Evolutionary conservation across 2,329 filamentous ascomycete genomes (phyloP), one percentile per base, ranked within the genome.

Genomic region (Xylaria sp.): DNA sequence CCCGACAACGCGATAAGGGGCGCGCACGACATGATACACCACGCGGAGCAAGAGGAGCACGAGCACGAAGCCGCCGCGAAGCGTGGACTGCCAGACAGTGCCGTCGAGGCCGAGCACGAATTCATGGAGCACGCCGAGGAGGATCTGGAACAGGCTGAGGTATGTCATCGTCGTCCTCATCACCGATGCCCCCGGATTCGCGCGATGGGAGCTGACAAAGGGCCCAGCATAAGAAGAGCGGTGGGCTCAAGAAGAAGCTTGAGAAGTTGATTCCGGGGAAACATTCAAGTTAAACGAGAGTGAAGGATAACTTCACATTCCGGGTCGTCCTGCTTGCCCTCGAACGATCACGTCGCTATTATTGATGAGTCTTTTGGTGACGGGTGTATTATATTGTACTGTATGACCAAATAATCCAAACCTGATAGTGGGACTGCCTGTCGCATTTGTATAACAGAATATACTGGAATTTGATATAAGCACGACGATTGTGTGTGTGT

Each of bases 1-100:
- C 69, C 76, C 3, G 76, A 78, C 57, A 62, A 64, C 20, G 73
- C 76, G 13, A 65, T 77, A 55, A 39, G 48, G 13, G 68, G 61
- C 7, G 76, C 75, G 25, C 75, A 77, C 71, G 74, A 77, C 67
- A 75, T 78, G 70, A 77, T 78, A n/a, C 76, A 77, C 52, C 76
- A 77, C 67, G 76, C 75, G 58, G 76, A 78, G 60, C 75, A 77
- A 62, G 76, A 78, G 63, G 76, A 78, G 51, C 76, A 77, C 58
- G 76, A 78, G 70, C 70, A 77, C 46, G 75, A 77, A 62, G 76
- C 76, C 7, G 75, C 75, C 20, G 36, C 62, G 55, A 76, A 73
- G 66, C 75, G 76, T n/a, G 76, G 76, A 2, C 63, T 78, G 9
- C 60, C 76, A 8, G 75, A 78, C 61, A 62, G 70, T 36, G 76